Conservation (phyloP, 805 yeast species). For the Suhomyces kilbournensis region DNA sequence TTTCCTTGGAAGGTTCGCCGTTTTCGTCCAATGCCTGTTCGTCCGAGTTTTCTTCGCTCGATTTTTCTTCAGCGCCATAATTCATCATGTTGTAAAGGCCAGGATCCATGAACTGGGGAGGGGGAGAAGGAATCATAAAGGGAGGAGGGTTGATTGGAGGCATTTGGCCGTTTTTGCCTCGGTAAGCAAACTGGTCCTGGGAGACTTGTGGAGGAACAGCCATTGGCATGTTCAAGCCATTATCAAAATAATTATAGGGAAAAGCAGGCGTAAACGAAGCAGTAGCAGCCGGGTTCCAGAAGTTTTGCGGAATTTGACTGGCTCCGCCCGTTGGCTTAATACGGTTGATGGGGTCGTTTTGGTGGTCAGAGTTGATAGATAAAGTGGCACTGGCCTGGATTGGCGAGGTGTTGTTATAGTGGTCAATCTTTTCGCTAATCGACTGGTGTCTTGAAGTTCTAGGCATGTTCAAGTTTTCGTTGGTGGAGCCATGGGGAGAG, state of each 20-base stretch:
- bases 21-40: conserved; percentile 7
- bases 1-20: conserved; percentile 6
- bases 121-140: conserved; percentile 37
- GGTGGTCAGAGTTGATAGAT: conserved; percentile 27
- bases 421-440: conserved; percentile 62
- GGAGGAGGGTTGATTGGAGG: conserved; percentile 40
- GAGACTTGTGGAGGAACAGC: conserved; percentile 19
- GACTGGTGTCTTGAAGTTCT: conserved; percentile 48
- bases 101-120: conserved; percentile 39
- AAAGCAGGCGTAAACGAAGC: conserved; percentile 52
- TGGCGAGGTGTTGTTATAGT: conserved; percentile 46
- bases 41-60: conserved; percentile 1
- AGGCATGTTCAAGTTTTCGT: conserved; percentile 42
- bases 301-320: conserved; percentile 26
- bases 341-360: conserved; percentile 11
- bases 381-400: conserved; percentile 42
- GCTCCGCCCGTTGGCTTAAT: neutral
- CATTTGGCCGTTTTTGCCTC: conserved; percentile 27
- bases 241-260: conserved; percentile 26
- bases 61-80: conserved; percentile 13
- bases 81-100: conserved; percentile 31
- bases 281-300: conserved; percentile 69
- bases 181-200: conserved; percentile 24
- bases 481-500: conserved; percentile 41
- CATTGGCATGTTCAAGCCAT: conserved; percentile 13